Percentiles rank a stretch among this genome's conserved stretches.
These are phyloP conservation scores for Spizellomyces punctatus DNA, from an alignment of 192 early-diverging fungal species.

Conservation along the genomic window DNA sequence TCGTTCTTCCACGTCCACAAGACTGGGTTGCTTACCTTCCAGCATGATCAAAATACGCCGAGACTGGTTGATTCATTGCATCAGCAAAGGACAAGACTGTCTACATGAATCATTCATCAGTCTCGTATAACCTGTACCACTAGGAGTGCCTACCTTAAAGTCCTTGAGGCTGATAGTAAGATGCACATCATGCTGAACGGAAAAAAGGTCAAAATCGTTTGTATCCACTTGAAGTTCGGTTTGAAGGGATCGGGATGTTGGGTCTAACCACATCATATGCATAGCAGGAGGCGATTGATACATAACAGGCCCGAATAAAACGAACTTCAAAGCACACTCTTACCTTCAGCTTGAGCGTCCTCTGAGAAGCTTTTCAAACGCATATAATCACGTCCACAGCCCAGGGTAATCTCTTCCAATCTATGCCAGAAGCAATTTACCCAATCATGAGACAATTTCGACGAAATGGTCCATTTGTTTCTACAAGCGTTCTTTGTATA, in stretches of 20 bases:
- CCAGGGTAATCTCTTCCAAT: slow-evolving; percentile 44
- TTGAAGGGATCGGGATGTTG: slow-evolving; percentile 26
- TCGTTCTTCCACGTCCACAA: background rate
- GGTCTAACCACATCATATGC: slow-evolving; percentile 16
- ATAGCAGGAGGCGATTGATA: slow-evolving; percentile 6
- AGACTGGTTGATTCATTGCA: slow-evolving; percentile 38
- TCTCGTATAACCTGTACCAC: background rate
- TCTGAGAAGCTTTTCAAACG: slow-evolving; percentile 31
- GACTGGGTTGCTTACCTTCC: slow-evolving; percentile 34
- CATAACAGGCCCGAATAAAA: no score
- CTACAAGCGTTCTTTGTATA: slow-evolving; percentile 37
- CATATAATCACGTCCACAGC: slow-evolving; percentile 22
- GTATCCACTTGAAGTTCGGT: slow-evolving; percentile 46
- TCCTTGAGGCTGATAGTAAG: slow-evolving; percentile 43
- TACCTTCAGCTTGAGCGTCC: background rate
- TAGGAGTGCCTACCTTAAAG: slow-evolving; percentile 34
- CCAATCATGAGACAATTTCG: slow-evolving; percentile 48
- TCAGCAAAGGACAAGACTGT: slow-evolving; percentile 42
- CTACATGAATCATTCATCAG: slow-evolving; percentile 4
- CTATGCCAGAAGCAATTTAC: slow-evolving; percentile 30
- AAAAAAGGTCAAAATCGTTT: slow-evolving; percentile 45
- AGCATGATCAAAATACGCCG: slow-evolving; percentile 40
- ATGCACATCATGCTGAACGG: slow-evolving; percentile 24
- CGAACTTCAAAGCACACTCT: background rate
- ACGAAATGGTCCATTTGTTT: slow-evolving; percentile 31